phyloP scores from a whole-genome alignment of 495 filamentous ascomycete species.

The Xylaria intraflava region DNA sequence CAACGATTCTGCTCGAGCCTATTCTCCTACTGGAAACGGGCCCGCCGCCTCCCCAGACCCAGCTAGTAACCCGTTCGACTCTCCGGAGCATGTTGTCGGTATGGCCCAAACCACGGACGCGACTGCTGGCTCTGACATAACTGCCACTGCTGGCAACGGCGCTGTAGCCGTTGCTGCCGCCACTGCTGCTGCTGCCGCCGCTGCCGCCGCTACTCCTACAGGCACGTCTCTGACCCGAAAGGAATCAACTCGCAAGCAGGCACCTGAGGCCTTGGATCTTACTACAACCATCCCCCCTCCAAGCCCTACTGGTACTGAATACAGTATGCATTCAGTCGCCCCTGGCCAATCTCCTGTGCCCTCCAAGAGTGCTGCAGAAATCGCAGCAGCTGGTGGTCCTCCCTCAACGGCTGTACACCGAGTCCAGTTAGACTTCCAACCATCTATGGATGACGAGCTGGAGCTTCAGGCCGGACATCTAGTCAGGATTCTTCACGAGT shows the following conservation, averaged over 20 bases:
- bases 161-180: slow-evolving; percentile 35
- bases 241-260: slow-evolving; percentile 38
- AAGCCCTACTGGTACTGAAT: slow-evolving; percentile 56
- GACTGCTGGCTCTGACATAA: slow-evolving; percentile 18
- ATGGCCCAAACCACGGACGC: slow-evolving; percentile 27
- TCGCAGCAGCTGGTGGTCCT: slow-evolving; percentile 51
- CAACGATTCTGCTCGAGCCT: slow-evolving; percentile 35
- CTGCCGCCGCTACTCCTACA: slow-evolving; percentile 26
- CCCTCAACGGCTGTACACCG: slow-evolving; percentile 64
- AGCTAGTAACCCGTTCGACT: slow-evolving; percentile 36
- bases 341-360: slow-evolving; percentile 41
- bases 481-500: slow-evolving; percentile 85
- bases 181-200: slow-evolving; percentile 29
- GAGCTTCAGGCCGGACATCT: slow-evolving; percentile 71
- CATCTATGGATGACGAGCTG: slow-evolving; percentile 87
- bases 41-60: slow-evolving; percentile 19
- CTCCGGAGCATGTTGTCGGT: slow-evolving; percentile 25
- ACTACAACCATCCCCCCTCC: slow-evolving; percentile 41
- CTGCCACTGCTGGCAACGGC: slow-evolving; percentile 18
- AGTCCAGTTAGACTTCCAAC: slow-evolving; percentile 91
- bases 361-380: slow-evolving; percentile 41
- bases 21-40: slow-evolving; percentile 30
- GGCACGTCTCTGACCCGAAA: slow-evolving; percentile 31
- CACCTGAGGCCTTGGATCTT: slow-evolving; percentile 43
- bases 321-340: slow-evolving; percentile 46